Base-by-base conservation (phyloP, 345 rosid species). In the Linum tenue region DNA sequence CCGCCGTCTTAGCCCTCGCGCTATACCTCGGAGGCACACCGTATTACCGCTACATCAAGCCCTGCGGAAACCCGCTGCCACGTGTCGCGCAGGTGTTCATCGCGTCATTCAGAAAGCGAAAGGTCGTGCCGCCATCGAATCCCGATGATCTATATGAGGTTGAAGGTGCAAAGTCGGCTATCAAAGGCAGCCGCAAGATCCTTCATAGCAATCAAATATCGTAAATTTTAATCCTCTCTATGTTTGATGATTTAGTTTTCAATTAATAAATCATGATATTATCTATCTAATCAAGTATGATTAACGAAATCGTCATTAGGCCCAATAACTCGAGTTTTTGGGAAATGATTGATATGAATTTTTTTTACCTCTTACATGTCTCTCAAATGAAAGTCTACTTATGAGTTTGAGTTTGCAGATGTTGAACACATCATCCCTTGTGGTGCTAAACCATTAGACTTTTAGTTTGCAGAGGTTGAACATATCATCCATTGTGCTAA, bases 131-230 rank as follows among this genome's bases (percentile, higher is more conserved):
- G 15, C 84, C 92, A 0, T 69, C 53, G 14, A 37, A 72, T 48
- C 62, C 77, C 3, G 56, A 72, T 39, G 77, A 74, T 15, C 79
- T 90, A 11, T 88, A 81, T 39, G 96, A 86, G 74, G 66, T 86
- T 0, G 84, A 81, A 69, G 96, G 96, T 1, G 64, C 66, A 0
- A 83, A 83, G 63, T 89, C 94, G 4, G 86, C 89, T 1, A 89
- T 89, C 67, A 89, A 85, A 82, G 94, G 96, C 22, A 86, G 92
- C 68, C 70, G 96, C 64, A 89, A 89, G 79, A 89, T 89, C 67
- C 79, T 72, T 70, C 92, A 89, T 58, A 89, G 96, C 37, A 7
- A 64, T 62, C 80, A 82, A 1, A 79, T 84, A 31, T 58, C 44
- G 72, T 88, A 73, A 77, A 77, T 60, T 43, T 17, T 3, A 9